Evolutionary conservation across 208 protist species (phyloP).

Genomic region (Crithidia thermophila): DNA sequence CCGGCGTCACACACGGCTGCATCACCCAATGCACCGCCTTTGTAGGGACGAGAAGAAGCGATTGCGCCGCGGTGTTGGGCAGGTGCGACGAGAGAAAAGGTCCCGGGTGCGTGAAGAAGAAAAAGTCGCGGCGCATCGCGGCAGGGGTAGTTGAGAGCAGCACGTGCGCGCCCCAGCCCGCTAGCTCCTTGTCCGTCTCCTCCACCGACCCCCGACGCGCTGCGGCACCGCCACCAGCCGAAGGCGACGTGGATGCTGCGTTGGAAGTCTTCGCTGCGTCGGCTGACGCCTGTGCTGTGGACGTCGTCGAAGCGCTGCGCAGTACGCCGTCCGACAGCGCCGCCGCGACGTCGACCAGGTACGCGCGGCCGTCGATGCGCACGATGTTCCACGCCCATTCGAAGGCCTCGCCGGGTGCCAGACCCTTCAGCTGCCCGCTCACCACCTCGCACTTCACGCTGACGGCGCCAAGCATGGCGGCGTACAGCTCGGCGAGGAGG

Average conservation of each 20-base stretch:
- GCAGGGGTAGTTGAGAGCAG: conserved; percentile 14
- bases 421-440: conserved; percentile 54
- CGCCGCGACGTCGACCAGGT: conserved; percentile 65
- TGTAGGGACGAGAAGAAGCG: conserved; percentile 48
- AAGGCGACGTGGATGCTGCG: neutral
- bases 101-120: conserved; percentile 69
- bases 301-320: conserved; percentile 1
- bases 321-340: conserved; percentile 46
- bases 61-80: conserved; percentile 29
- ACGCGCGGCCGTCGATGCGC: conserved; percentile 37
- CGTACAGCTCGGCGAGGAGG: conserved; percentile 62
- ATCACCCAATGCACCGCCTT: conserved; percentile 52
- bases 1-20: conserved; percentile 61
- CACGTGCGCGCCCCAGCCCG: conserved; percentile 5
- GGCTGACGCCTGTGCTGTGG: neutral
- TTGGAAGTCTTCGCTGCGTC: neutral
- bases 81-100: conserved; percentile 73
- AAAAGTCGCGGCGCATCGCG: conserved; percentile 60
- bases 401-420: conserved; percentile 47
- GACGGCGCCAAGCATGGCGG: conserved; percentile 46
- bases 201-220: neutral
- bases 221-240: neutral
- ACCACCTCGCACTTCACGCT: conserved; percentile 59
- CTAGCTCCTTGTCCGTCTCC: neutral
- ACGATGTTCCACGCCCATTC: conserved; percentile 85